These are phyloP conservation scores for Melastoma candidum DNA, from an alignment of 441 rosid species.

Conservation along the genomic window DNA sequence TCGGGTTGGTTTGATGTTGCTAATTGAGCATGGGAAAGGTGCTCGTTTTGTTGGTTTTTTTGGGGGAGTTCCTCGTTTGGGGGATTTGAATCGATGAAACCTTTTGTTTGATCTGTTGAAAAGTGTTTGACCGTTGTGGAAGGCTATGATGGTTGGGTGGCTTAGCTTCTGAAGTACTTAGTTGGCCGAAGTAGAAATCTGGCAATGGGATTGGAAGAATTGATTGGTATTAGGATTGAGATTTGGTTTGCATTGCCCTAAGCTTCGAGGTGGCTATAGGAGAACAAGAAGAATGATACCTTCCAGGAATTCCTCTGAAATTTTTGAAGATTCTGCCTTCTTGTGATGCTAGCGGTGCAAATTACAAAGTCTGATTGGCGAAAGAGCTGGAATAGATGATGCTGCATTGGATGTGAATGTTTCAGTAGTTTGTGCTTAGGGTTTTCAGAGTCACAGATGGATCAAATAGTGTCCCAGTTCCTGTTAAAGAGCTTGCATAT, in stretches of 20 bases:
- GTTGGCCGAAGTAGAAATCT: no score
- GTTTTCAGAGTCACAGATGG: conserved; percentile 18
- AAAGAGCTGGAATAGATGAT: neutral
- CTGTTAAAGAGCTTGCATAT: conserved; percentile 70
- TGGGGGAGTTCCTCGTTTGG: neutral
- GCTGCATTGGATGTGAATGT: conserved; percentile 3
- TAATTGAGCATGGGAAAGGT: neutral
- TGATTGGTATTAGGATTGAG: no score
- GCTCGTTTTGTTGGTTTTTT: neutral
- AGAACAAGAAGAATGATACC: no score
- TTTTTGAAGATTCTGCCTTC: no score
- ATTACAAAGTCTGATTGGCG: neutral
- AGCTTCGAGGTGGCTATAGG: no score
- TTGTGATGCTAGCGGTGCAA: no score
- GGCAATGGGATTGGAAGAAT: no score
- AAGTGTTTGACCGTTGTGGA: neutral
- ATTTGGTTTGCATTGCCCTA: no score
- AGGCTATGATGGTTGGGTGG: neutral
- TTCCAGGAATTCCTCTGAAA: no score
- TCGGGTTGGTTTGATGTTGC: conserved; percentile 2
- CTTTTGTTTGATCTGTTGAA: conserved; percentile 4
- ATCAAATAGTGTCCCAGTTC: conserved; percentile 64
- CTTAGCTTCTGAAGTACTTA: neutral
- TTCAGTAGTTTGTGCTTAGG: neutral
- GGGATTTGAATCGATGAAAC: neutral